Evolutionary conservation across 2,329 filamentous ascomycete species (phyloP).

Genomic region (Pseudogymnoascus sp.): DNA sequence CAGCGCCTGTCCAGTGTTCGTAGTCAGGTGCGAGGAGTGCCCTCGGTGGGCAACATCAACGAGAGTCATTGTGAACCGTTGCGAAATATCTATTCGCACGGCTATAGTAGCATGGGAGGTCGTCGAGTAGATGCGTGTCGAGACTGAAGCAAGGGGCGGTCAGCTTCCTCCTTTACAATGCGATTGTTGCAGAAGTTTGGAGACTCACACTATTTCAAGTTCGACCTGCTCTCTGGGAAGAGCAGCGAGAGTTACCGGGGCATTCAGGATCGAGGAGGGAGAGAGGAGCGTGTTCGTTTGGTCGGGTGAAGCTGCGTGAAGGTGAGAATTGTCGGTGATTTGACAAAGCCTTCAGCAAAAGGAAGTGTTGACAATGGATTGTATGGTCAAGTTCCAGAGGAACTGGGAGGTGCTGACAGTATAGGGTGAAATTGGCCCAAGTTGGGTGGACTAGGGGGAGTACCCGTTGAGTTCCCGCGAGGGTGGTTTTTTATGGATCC

Average conservation of each 20-base stretch:
- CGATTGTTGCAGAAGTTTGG: neutral
- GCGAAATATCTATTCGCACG: constrained; percentile 9
- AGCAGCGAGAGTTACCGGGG: constrained; percentile 25
- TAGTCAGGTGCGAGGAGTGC: constrained; percentile 45
- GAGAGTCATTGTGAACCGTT: neutral
- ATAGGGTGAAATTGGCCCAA: constrained; percentile 1
- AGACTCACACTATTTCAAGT: constrained; percentile 17
- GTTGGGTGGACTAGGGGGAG: constrained; percentile 3
- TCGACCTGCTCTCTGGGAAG: constrained; percentile 24
- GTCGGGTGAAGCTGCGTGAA: constrained; percentile 1
- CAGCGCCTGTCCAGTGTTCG: constrained; percentile 48
- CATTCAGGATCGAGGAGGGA: constrained; percentile 24
- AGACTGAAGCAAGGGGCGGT: neutral
- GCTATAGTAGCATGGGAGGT: neutral
- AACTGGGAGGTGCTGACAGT: constrained; percentile 13
- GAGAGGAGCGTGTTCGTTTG: constrained; percentile 1
- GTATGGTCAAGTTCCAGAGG: constrained; percentile 13
- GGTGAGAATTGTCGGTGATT: neutral
- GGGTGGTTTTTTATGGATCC: constrained; percentile 2
- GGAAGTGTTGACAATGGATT: constrained; percentile 14
- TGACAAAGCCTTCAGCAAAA: neutral
- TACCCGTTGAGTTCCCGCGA: neutral
- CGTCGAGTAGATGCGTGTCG: constrained; percentile 9
- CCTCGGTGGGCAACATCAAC: constrained; percentile 60
- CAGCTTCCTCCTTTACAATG: neutral